These are phyloP conservation scores for Paramyrothecium sp. DNA, from an alignment of 2,329 filamentous ascomycete genomes.

Conservation along the genomic window DNA sequence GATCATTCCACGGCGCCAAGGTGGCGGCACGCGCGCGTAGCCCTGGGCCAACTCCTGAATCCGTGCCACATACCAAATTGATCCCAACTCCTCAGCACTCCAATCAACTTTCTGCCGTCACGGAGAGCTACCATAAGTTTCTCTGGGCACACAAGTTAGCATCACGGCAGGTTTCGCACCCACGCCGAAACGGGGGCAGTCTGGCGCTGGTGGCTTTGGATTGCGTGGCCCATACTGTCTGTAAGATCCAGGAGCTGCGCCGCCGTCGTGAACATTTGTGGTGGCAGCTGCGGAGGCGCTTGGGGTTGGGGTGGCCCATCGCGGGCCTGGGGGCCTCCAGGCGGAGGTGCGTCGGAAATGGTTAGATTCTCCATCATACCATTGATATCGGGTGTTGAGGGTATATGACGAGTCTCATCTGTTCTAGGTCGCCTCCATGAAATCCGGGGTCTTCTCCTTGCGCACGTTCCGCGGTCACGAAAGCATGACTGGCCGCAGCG, in stretches of 20 bases:
- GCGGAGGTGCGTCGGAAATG: constrained; percentile 47
- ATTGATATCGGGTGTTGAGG: constrained; percentile 9
- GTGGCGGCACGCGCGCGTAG: too few species aligned
- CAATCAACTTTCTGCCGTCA: constrained; percentile 91
- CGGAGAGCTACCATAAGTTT: constrained; percentile 90
- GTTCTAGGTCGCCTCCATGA: neutral
- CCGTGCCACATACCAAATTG: constrained; percentile 80
- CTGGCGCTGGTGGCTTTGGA: too few species aligned
- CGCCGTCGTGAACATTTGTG: constrained; percentile 98
- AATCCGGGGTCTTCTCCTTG: neutral
- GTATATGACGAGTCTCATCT: neutral
- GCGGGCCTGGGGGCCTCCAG: constrained; percentile 30
- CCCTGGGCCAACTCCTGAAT: too few species aligned
- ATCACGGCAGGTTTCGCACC: too few species aligned
- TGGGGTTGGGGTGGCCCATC: constrained; percentile 45
- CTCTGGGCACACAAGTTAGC: constrained; percentile 55
- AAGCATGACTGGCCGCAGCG: neutral
- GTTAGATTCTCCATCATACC: constrained; percentile 53
- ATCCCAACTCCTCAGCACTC: constrained; percentile 92
- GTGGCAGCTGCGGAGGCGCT: constrained; percentile 65
- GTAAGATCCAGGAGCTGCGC: constrained; percentile 94
- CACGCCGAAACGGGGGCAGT: too few species aligned
- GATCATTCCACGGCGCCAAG: too few species aligned
- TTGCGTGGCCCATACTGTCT: constrained; percentile 89
- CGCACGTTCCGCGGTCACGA: neutral